Conservation (phyloP, 176 grass and related monocot genomes). For the Alopecurus myosuroides region DNA sequence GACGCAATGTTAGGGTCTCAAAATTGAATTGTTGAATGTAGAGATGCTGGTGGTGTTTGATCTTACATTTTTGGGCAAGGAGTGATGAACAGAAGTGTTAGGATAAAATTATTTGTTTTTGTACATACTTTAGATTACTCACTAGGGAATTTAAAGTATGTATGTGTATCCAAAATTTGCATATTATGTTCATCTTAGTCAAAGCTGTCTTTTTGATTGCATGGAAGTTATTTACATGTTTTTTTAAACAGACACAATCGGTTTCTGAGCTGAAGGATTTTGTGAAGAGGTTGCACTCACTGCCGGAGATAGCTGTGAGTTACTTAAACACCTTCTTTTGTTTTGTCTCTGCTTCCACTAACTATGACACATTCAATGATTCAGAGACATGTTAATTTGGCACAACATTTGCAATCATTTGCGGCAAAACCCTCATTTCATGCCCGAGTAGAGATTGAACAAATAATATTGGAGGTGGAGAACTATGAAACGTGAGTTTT, state of each 20-base stretch:
- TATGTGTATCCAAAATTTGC: not conserved
- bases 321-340: not conserved
- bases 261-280: constrained; percentile 99
- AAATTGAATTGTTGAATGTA: not conserved
- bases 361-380: constrained; percentile 22
- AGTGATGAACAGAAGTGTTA: not conserved
- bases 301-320: constrained; percentile 93
- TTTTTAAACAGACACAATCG: constrained; percentile 61
- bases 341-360: constrained; percentile 16
- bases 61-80: not conserved
- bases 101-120: not conserved
- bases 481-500: constrained; percentile 81
- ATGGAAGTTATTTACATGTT: not conserved
- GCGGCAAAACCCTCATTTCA: constrained; percentile 86
- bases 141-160: not conserved
- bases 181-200: not conserved
- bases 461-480: constrained; percentile 84
- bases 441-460: constrained; percentile 83
- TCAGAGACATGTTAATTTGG: constrained; percentile 93
- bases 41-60: not conserved
- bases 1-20: not conserved
- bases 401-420: constrained; percentile 98
- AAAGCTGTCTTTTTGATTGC: not conserved
- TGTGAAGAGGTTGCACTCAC: constrained; percentile 84
- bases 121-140: not conserved